A percentile compares a stretch with the other conserved stretches of the same genome.
Conservation (phyloP, 805 yeast species). For the Wickerhamomyces sydowiorum region DNA sequence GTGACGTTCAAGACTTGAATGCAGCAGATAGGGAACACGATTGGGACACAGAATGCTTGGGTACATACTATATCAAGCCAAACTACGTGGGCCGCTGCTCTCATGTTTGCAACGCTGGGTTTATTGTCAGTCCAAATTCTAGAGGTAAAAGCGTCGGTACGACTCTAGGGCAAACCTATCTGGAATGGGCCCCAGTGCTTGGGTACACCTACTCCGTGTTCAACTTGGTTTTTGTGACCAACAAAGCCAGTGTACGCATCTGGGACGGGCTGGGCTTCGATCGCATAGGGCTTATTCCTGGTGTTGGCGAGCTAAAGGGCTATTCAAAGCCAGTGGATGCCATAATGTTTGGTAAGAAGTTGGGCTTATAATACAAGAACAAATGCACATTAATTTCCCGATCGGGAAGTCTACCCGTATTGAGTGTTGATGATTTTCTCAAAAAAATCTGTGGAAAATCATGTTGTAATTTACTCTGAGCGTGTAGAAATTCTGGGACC, state of each 20-base stretch:
- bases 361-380: conserved; percentile 22
- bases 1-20: conserved; percentile 25
- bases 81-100: conserved; percentile 82
- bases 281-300: conserved; percentile 65
- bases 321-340: conserved; percentile 65
- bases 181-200: conserved; percentile 66
- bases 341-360: conserved; percentile 64
- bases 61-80: conserved; percentile 79
- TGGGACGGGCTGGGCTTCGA: conserved; percentile 87
- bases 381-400: neutral
- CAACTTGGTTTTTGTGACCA: conserved; percentile 81
- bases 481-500: neutral
- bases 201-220: conserved; percentile 83
- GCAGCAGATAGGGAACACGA: conserved; percentile 23
- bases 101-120: conserved; percentile 86
- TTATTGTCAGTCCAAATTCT: conserved; percentile 52
- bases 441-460: too few relatives aligned
- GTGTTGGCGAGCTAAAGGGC: conserved; percentile 72
- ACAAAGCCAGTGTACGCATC: conserved; percentile 63
- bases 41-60: conserved; percentile 51
- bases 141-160: conserved; percentile 71
- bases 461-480: neutral
- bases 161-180: conserved; percentile 60
- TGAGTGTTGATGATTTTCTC: too few relatives aligned
- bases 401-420: conserved; percentile 1